Percentiles rank a stretch among this genome's conserved stretches.
Evolutionary conservation across 208 protist genomes (phyloP).

Genomic region (Naegleria fowleri): DNA sequence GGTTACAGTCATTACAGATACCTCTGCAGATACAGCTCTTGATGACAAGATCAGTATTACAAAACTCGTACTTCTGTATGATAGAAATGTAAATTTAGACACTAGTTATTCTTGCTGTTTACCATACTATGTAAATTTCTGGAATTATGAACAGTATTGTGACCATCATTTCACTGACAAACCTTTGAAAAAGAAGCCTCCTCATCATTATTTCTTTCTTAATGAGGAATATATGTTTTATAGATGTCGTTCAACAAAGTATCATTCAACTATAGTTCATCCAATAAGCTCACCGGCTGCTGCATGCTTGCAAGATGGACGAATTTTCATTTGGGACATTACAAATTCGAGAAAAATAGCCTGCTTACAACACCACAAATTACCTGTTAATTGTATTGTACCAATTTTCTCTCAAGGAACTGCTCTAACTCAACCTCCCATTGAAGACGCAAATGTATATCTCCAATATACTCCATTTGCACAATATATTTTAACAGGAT

Average conservation of each 20-base stretch:
- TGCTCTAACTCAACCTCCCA: background rate
- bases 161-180: background rate
- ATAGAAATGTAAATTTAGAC: background rate
- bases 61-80: background rate
- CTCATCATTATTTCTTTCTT: background rate
- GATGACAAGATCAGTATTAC: background rate
- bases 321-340: background rate
- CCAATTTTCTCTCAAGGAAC: background rate
- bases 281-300: background rate
- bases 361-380: background rate
- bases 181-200: background rate
- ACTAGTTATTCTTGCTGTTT: background rate
- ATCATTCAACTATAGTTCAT: background rate
- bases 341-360: background rate
- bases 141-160: background rate
- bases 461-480: background rate
- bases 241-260: background rate
- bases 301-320: background rate
- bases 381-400: background rate
- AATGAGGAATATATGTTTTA: conserved; percentile 1
- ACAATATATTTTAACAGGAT: background rate
- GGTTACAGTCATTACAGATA: background rate
- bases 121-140: background rate
- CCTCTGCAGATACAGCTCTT: background rate
- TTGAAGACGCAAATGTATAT: background rate